Percentiles rank a stretch among this genome's conserved stretches.
Evolutionary conservation across 768 basidiomycete genomes (phyloP).

Genomic region (Mycena epipterygia): DNA sequence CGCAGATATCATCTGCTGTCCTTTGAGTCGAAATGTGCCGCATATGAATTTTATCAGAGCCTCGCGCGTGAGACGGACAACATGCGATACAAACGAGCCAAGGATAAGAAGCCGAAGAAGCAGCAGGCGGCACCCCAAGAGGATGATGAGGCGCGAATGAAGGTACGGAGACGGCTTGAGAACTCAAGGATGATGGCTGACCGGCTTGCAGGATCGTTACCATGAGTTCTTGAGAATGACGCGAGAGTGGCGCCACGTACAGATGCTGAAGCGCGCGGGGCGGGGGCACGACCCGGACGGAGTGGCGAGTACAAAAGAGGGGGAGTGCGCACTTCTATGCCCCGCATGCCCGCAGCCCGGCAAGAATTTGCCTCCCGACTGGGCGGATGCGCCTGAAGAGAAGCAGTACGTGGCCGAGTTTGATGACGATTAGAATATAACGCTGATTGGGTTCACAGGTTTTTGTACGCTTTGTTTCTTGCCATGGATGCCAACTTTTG

Average conservation of each 20-base stretch:
- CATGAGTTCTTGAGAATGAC: slow-evolving; percentile 37
- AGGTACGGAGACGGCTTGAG: too few species aligned
- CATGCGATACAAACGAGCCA: slow-evolving; percentile 33
- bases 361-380: slow-evolving; percentile 42
- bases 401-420: neutral
- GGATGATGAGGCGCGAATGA: too few species aligned
- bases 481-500: too few species aligned
- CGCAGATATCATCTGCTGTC: slow-evolving; percentile 32
- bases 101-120: slow-evolving; percentile 36
- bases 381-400: slow-evolving; percentile 32
- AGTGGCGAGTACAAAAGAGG: slow-evolving; percentile 29
- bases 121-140: too few species aligned
- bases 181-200: too few species aligned
- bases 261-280: slow-evolving; percentile 39
- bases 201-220: slow-evolving; percentile 36
- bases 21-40: slow-evolving; percentile 26
- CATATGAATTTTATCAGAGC: too few species aligned
- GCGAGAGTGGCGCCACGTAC: slow-evolving; percentile 35
- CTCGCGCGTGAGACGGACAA: too few species aligned
- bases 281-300: slow-evolving; percentile 33
- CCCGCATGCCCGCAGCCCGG: slow-evolving; percentile 45
- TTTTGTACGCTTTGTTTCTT: slow-evolving; percentile 32
- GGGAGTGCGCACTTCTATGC: slow-evolving; percentile 42
- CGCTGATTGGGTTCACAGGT: slow-evolving; percentile 13
- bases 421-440: neutral